phyloP scores from a whole-genome alignment of 768 basidiomycete species.

The Auriscalpium orientale region DNA sequence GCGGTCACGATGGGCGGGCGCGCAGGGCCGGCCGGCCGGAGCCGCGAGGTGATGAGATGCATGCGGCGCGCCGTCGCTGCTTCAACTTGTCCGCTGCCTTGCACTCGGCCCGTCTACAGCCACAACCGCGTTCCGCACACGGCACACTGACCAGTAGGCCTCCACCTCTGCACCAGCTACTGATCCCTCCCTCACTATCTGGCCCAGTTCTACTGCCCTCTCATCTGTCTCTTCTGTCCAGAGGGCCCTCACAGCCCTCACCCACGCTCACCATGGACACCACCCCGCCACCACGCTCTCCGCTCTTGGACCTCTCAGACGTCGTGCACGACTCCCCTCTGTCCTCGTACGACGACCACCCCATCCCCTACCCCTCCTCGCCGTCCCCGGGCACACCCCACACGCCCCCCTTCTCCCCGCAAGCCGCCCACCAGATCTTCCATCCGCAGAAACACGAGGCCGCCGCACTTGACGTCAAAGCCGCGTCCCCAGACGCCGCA shows the following conservation, averaged over 20 bases:
- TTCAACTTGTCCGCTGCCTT: too few relatives aligned
- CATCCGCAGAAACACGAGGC: constrained; percentile 13
- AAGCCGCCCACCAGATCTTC: constrained; percentile 15
- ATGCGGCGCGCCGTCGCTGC: too few relatives aligned
- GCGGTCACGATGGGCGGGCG: too few relatives aligned
- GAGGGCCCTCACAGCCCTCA: too few relatives aligned
- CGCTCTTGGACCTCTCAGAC: constrained; percentile 70
- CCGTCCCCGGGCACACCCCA: constrained; percentile 14
- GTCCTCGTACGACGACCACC: constrained; percentile 42
- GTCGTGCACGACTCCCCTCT: constrained; percentile 78
- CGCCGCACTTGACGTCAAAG: constrained; percentile 22
- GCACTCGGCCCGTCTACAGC: too few relatives aligned
- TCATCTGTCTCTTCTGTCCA: neutral
- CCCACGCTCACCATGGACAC: neutral
- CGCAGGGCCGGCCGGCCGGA: too few relatives aligned
- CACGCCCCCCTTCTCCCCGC: constrained; percentile 4
- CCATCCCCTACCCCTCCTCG: constrained; percentile 17
- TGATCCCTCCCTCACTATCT: too few relatives aligned
- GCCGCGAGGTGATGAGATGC: too few relatives aligned
- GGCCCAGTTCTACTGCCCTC: too few relatives aligned
- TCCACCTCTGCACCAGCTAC: too few relatives aligned
- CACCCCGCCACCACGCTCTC: constrained; percentile 31
- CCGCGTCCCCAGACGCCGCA: constrained; percentile 32
- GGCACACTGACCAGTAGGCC: too few relatives aligned
- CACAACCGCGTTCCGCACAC: too few relatives aligned